Base-by-base conservation (phyloP, 805 yeast species). In the Lachancea fermentati region DNA sequence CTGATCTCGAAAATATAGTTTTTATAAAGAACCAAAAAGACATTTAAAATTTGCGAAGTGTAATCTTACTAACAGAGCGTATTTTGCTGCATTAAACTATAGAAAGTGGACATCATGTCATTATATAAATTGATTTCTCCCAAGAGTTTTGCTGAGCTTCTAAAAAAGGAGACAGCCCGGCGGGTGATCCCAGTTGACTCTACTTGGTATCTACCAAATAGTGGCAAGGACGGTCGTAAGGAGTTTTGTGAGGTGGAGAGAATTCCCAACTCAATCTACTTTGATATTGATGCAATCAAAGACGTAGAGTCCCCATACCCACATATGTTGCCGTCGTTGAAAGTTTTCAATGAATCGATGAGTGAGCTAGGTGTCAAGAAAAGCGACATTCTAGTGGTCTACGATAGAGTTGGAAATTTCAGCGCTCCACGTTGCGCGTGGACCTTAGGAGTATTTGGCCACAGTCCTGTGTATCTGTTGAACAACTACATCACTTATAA, bases 401-500 rank as follows among this genome's bases (percentile, higher is more conserved):
- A 93, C 60, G 98, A 93, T 62, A 79, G 79, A 48, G 72, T 74
- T 36, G 95, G 95, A 2, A 79, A 84, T 47, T 87, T 91, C 60
- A 80, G 95, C 31, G 78, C 89, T 2, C 96, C 97, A 29, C 73
- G 98, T 49, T 94, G 85, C 13, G 89, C 88, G 0, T 93, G 97
- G 96, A 86, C 89, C 50, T 73, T 93, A 52, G 72, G 79, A 28
- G 67, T 83, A 1, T 86, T 84, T 59, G 91, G 91, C 5, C 97
- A 89, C 59, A 64, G 76, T 36, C 63, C 76, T 26, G 82, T 88
- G 17, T 72, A 68, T 47, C 55, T 91, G 34, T 71, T 91, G 47
- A 83, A 93, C 65, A 84, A 84, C 46, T 91, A 68, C 50, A 72
- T 67, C 11, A 54, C 52, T 16, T 85, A 81, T 58, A 66, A 72